Conservation (phyloP, 345 rosid species). For the Raphanus sativus region DNA sequence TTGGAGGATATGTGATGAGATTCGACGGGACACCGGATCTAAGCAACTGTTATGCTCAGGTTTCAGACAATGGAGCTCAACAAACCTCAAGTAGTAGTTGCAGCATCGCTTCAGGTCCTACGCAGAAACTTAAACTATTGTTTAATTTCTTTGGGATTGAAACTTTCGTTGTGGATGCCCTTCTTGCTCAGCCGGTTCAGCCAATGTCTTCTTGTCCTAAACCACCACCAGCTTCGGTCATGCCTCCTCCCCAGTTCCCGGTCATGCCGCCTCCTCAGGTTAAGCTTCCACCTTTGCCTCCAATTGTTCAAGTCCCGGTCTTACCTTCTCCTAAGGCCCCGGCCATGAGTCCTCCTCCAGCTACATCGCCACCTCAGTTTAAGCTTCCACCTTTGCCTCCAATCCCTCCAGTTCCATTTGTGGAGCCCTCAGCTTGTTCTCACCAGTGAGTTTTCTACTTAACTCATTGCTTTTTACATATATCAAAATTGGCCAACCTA, state of each 20-base stretch:
- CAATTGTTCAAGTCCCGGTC: slow-evolving; percentile 21
- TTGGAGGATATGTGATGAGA: slow-evolving; percentile 69
- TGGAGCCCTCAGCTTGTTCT: slow-evolving; percentile 75
- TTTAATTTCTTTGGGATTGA: slow-evolving; percentile 61
- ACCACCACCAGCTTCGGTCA: slow-evolving; percentile 30
- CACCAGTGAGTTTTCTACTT: slow-evolving; percentile 58
- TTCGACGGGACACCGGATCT: slow-evolving; percentile 79
- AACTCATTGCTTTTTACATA: background rate
- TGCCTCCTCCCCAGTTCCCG: slow-evolving; percentile 32
- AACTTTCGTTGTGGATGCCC: slow-evolving; percentile 51
- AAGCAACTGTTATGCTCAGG: slow-evolving; percentile 67
- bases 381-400: slow-evolving; percentile 58
- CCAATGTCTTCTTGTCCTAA: slow-evolving; percentile 72
- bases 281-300: slow-evolving; percentile 54
- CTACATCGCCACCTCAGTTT: slow-evolving; percentile 45
- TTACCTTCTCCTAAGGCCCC: slow-evolving; percentile 33
- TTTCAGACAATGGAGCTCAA: slow-evolving; percentile 44
- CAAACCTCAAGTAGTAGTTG: slow-evolving; percentile 48
- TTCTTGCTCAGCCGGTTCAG: slow-evolving; percentile 68
- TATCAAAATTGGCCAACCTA: background rate
- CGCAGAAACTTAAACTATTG: slow-evolving; percentile 51
- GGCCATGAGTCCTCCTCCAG: slow-evolving; percentile 6
- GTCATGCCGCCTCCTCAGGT: slow-evolving; percentile 21
- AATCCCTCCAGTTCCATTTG: slow-evolving; percentile 58
- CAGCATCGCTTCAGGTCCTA: slow-evolving; percentile 58